A percentile compares a stretch with the other conserved stretches of the same genome.
These are phyloP conservation scores for Psilocybe mexicana DNA, from an alignment of 1,284 basidiomycete species.

Conservation along the genomic window DNA sequence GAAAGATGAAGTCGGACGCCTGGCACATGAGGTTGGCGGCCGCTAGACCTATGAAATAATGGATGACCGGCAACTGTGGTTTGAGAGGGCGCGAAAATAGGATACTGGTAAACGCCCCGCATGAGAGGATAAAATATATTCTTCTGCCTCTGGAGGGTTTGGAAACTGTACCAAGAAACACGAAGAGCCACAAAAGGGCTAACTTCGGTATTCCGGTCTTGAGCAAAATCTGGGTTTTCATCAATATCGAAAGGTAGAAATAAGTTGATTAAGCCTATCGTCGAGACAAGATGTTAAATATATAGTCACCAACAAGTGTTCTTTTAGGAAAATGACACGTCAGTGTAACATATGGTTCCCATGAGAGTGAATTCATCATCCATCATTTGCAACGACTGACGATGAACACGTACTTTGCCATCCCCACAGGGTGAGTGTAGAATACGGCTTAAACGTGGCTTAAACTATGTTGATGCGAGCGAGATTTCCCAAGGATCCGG, in stretches of 20 bases:
- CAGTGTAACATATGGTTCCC: background rate
- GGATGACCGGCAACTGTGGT: background rate
- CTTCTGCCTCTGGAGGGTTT: background rate
- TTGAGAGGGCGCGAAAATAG: background rate
- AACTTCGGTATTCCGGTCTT: background rate
- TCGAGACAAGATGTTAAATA: background rate
- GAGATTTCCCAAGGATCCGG: too few species aligned
- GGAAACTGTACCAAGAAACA: background rate
- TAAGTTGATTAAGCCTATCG: background rate
- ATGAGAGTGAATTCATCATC: background rate
- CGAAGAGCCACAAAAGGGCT: background rate
- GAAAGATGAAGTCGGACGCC: conserved; percentile 12
- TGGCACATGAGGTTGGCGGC: conserved; percentile 2
- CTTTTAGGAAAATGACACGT: background rate
- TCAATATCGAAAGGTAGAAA: background rate
- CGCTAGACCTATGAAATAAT: conserved; percentile 8
- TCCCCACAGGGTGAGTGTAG: too few species aligned
- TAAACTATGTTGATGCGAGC: too few species aligned
- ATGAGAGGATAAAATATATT: background rate
- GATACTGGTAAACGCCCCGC: background rate
- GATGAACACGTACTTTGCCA: too few species aligned
- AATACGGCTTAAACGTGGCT: too few species aligned
- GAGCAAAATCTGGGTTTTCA: background rate
- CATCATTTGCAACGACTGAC: background rate
- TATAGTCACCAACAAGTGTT: background rate